phyloP scores from a whole-genome alignment of 768 basidiomycete genomes.

The Boletus sensibilis region DNA sequence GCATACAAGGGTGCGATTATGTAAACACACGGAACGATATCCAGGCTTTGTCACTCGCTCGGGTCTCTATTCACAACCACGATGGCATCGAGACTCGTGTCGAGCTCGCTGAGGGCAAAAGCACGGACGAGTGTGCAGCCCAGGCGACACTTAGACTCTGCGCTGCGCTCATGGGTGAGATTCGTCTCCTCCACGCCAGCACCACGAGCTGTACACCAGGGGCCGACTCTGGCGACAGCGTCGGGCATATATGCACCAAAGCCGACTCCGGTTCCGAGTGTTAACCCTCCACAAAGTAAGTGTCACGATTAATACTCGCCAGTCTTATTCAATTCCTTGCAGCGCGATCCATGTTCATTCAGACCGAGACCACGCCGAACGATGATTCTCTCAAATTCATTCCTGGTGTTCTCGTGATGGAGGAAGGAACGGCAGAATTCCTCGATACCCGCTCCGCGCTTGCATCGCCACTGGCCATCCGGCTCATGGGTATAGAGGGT shows the following conservation, averaged over 20 bases:
- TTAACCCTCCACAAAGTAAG: slow-evolving; percentile 38
- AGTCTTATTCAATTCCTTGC: background rate
- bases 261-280: background rate
- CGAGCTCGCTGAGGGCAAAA: slow-evolving; percentile 16
- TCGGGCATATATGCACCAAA: slow-evolving; percentile 26
- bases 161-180: slow-evolving; percentile 23
- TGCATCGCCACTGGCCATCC: slow-evolving; percentile 89
- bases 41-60: background rate
- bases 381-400: slow-evolving; percentile 98
- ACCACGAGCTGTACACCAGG: slow-evolving; percentile 28
- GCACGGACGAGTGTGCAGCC: background rate
- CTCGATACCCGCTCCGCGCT: slow-evolving; percentile 85
- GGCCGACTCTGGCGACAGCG: slow-evolving; percentile 35
- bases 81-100: slow-evolving; percentile 21
- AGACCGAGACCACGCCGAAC: slow-evolving; percentile 96
- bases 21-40: slow-evolving; percentile 17
- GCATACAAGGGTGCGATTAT: slow-evolving; percentile 12
- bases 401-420: slow-evolving; percentile 87
- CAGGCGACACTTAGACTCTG: slow-evolving; percentile 7
- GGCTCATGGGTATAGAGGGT: slow-evolving; percentile 93
- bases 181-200: slow-evolving; percentile 23
- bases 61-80: slow-evolving; percentile 6
- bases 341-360: slow-evolving; percentile 96
- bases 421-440: slow-evolving; percentile 89
- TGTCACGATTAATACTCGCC: background rate